Evolutionary conservation across 805 yeast genomes (phyloP), one percentile per base, ranked within the genome.

Genomic region (Blastobotrys muscicola): DNA sequence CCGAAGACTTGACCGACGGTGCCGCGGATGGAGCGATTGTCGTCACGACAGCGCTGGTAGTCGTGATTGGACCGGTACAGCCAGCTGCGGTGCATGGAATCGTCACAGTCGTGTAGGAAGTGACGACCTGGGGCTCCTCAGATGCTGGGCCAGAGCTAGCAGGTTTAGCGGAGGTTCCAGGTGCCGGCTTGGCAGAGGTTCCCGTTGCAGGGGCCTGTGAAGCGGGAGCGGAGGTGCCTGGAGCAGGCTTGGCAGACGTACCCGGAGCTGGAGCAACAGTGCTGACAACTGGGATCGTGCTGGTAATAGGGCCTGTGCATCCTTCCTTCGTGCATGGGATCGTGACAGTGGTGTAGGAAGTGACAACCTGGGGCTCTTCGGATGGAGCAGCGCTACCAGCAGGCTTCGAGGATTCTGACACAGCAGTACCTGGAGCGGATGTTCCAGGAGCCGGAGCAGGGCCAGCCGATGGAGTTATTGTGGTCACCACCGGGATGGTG

Each of bases 241-340:
- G 50, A 7, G 42, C 44, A 2, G 50, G 43, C 9, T 42, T 43
- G 2, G 49, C 41, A 13, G 49, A 41, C 3, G 39, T 43, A 9
- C 34, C n/a, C n/a, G 38, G 31, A 13, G 36, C 16, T 10, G 45
- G 14, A 20, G 30, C 30, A 36, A 15, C 20, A 29, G 32, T 29
- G 20, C 5, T 35, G 13, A 29, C 39, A 11, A 41, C 36, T 5
- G 39, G 10, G 5, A 36, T 31, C 2, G 38, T 34, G 20, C 12
- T 8, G 12, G 34, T 32, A 3, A n/a, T 32, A 10, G 14, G 14
- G 3, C 14, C 34, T 2, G 34, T 32, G 14, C 9, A 10, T 3
- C 34, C 14, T 2, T 13, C 34, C 14, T 5, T n/a, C 5, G 36
- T 15, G 23, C 13, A 30, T 3, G 41, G 33, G n/a, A 10, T 9